Evolutionary conservation across 2,329 filamentous ascomycete genomes (phyloP).

Genomic region (Rhinocladiella mackenziei): DNA sequence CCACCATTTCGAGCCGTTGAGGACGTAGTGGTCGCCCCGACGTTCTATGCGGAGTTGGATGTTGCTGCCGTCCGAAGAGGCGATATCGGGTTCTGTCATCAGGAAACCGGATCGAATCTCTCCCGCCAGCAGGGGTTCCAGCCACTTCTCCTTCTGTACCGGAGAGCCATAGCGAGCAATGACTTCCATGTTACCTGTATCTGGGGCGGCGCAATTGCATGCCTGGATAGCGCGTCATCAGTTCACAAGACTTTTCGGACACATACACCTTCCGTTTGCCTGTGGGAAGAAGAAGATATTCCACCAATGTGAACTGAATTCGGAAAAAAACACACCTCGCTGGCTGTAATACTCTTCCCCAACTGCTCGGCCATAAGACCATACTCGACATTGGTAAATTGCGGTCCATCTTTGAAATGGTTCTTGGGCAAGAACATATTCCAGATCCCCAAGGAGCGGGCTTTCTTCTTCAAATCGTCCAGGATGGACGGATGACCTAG

Average conservation of each 20-base stretch:
- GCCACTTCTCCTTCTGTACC: conserved; percentile 67
- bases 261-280: too few relatives aligned
- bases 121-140: conserved; percentile 74
- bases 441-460: conserved; percentile 81
- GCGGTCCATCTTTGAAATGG: conserved; percentile 92
- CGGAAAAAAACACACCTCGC: too few relatives aligned
- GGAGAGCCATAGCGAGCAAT: conserved; percentile 85
- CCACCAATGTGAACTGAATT: too few relatives aligned
- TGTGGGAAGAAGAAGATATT: too few relatives aligned
- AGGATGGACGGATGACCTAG: conserved; percentile 82
- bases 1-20: conserved; percentile 98
- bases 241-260: too few relatives aligned
- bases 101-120: conserved; percentile 85
- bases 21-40: conserved; percentile 82
- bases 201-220: conserved; percentile 83
- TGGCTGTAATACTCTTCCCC: conserved; percentile 77
- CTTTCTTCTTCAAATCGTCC: conserved; percentile 84
- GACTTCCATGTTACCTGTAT: conserved; percentile 96
- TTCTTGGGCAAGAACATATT: conserved; percentile 96
- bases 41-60: conserved; percentile 77
- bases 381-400: conserved; percentile 84
- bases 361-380: conserved; percentile 96
- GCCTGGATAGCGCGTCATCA: too few relatives aligned
- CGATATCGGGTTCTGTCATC: conserved; percentile 89
- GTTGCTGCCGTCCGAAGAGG: conserved; percentile 88